Evolutionary conservation across 75 land plant genomes (phyloP).

Genomic region (Cryptomeria japonica): DNA sequence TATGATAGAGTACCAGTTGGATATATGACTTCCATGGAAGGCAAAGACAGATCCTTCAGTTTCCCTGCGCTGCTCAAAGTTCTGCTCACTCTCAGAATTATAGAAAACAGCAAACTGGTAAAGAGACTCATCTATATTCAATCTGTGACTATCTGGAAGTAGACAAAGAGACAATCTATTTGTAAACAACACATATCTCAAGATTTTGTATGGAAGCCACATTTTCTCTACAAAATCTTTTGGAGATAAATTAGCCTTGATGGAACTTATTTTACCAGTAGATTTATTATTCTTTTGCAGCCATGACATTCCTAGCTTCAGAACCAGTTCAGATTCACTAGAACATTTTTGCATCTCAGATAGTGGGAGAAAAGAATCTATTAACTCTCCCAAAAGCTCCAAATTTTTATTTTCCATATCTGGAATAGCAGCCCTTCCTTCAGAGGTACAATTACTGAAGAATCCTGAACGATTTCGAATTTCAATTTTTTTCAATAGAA

Average conservation of each 20-base stretch:
- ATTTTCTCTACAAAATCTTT: background rate
- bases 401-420: constrained; percentile 16
- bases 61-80: constrained; percentile 13
- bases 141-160: background rate
- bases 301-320: constrained; percentile 15
- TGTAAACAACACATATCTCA: constrained; percentile 28
- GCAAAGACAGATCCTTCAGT: constrained; percentile 33
- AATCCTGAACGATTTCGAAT: constrained; percentile 37
- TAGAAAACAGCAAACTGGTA: constrained; percentile 34
- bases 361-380: constrained; percentile 18
- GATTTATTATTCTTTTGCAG: background rate
- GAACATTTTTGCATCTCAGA: constrained; percentile 17
- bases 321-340: constrained; percentile 14
- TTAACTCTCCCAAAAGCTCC: background rate
- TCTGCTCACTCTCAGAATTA: constrained; percentile 32
- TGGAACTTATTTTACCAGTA: background rate
- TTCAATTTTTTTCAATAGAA: constrained; percentile 21
- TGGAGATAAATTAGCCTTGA: no score
- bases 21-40: constrained; percentile 37
- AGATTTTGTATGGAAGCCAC: constrained; percentile 26
- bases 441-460: constrained; percentile 11
- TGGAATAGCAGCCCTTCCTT: no score
- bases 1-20: constrained; percentile 40
- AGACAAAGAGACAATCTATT: constrained; percentile 17
- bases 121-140: background rate